These are phyloP conservation scores for Prillingera fragicola DNA, from an alignment of 1,284 basidiomycete species.

Conservation along the genomic window DNA sequence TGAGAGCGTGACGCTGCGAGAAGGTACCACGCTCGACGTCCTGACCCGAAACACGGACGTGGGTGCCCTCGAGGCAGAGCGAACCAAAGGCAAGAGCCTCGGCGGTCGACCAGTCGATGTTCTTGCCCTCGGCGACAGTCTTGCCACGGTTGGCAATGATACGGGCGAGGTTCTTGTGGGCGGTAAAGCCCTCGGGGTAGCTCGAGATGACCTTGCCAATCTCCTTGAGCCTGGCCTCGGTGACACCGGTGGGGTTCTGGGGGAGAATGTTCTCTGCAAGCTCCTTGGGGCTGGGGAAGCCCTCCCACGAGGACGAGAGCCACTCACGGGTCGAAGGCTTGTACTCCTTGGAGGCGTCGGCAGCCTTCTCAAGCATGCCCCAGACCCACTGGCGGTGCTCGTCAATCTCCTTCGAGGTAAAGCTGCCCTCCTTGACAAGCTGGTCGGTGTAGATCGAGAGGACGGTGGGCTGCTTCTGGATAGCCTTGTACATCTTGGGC, in stretches of 20 bases:
- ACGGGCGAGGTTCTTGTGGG: constrained; percentile 89
- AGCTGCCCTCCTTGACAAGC: constrained; percentile 84
- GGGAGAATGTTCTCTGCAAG: constrained; percentile 88
- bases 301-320: constrained; percentile 96
- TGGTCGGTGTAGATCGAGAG: constrained; percentile 88
- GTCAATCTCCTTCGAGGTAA: constrained; percentile 93
- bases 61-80: constrained; percentile 84
- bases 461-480: constrained; percentile 88
- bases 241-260: constrained; percentile 76
- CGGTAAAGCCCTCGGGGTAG: constrained; percentile 77
- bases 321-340: constrained; percentile 89
- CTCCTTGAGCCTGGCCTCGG: constrained; percentile 70
- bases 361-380: constrained; percentile 95
- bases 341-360: constrained; percentile 86
- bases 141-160: constrained; percentile 85
- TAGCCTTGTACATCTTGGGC: constrained; percentile 97
- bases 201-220: constrained; percentile 81
- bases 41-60: constrained; percentile 94
- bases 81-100: constrained; percentile 96
- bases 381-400: constrained; percentile 99
- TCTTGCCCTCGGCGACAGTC: constrained; percentile 79
- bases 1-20: constrained; percentile 96
- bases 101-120: constrained; percentile 99
- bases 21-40: constrained; percentile 99
- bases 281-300: constrained; percentile 96